Conservation (phyloP, 306 rosid genomes). For the Rosa persica region DNA sequence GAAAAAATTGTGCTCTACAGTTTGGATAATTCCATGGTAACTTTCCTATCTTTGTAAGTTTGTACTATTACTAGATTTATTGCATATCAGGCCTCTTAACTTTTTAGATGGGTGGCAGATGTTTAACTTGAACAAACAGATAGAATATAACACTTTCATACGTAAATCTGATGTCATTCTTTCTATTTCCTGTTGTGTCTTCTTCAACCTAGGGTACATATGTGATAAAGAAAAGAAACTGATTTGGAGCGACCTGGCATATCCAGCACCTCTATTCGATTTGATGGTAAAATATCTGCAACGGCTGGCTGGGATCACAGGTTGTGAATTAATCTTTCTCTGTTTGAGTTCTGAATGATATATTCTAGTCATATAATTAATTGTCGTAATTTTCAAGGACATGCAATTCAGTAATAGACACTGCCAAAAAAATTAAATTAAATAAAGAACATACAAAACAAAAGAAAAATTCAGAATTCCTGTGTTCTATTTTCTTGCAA, state of each 20-base stretch:
- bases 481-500: background rate
- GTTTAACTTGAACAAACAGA: background rate
- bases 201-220: constrained; percentile 54
- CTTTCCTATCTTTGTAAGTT: constrained; percentile 12
- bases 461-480: background rate
- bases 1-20: constrained; percentile 67
- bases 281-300: constrained; percentile 75
- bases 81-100: constrained; percentile 3
- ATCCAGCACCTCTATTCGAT: constrained; percentile 70
- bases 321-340: constrained; percentile 34
- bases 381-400: background rate
- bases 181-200: background rate
- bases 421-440: background rate
- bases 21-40: constrained; percentile 88
- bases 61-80: background rate
- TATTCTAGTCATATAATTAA: background rate
- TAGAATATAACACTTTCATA: background rate
- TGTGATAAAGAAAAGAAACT: constrained; percentile 64
- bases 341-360: background rate
- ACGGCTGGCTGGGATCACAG: constrained; percentile 99
- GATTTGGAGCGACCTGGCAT: constrained; percentile 85
- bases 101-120: background rate
- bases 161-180: background rate
- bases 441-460: background rate
- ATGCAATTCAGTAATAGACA: background rate